phyloP scores from a whole-genome alignment of 371 early-diverging fungal genomes.

The Gilbertella persicaria region DNA sequence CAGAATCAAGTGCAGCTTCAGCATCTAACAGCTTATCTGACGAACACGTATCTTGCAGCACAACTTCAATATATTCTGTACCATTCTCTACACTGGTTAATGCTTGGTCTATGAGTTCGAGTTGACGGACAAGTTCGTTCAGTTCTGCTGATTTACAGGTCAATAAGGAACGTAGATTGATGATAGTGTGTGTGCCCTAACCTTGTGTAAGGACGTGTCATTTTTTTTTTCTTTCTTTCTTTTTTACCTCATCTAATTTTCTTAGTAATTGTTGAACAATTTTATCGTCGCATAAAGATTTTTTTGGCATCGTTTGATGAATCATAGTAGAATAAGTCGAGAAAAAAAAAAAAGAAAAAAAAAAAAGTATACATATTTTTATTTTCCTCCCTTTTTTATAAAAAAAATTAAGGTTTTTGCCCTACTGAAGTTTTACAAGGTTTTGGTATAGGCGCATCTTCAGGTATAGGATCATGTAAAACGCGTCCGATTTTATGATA shows the following conservation, averaged over 20 bases:
- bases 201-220: not conserved
- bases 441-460: conserved; percentile 77
- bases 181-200: conserved; percentile 36
- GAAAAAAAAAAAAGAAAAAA: not conserved
- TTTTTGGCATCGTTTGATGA: not conserved
- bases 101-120: conserved; percentile 34
- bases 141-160: conserved; percentile 30
- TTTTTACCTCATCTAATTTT: conserved; percentile 28
- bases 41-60: conserved; percentile 17
- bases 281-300: conserved; percentile 13
- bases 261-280: conserved; percentile 22
- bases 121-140: conserved; percentile 28
- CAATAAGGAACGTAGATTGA: conserved; percentile 28
- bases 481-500: conserved; percentile 89
- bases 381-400: not conserved
- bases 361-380: not conserved
- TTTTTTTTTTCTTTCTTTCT: not conserved
- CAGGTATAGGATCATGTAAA: conserved; percentile 76
- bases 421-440: conserved; percentile 37
- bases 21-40: conserved; percentile 25
- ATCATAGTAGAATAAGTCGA: not conserved
- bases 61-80: conserved; percentile 29
- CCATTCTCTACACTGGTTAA: conserved; percentile 29
- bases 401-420: conserved; percentile 33
- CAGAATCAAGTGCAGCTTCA: conserved; percentile 31